Base-by-base conservation (phyloP, 305 asterid genomes). In the Plantago rigida region DNA sequence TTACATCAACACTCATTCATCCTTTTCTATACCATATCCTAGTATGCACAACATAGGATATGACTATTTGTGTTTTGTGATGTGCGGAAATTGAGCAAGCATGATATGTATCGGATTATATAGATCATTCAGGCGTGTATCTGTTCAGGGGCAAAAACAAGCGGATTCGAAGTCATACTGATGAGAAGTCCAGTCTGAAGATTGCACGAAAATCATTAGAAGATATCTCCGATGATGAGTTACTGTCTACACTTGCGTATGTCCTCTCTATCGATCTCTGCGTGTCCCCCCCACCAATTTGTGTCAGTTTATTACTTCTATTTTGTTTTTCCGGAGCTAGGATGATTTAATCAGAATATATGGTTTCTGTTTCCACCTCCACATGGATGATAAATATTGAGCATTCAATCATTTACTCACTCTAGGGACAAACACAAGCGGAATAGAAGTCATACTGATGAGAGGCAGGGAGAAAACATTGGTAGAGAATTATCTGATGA, bases 171-270 rank as follows among this genome's bases (percentile, higher is more conserved):
- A 73, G 62, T 68, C 67, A 66, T 48, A 41, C 60, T 46, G 74
- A 73, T 66, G 76, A 69, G 66, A 64, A 55, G 34, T 64, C 28
- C 64, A 71, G 58, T 53, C 76, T 69, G 75, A 81, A 72, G 73
- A 64, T 44, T 50, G 74, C 74, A 54, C 72, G 54, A 17, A 61
- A 63, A 59, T 75, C 44, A 28, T 71, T 79, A 12, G 71, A 77
- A 65, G 82, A 68, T 69, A 69, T 46, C 60, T 68, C 83, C 45
- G 84, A 74, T 49, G 92, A 84, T 72, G 95, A 86, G 58, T 65
- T 76, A 48, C 82, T 86, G 79, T 78, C 89, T 60, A 6, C 73
- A 10, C 56, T 75, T 57, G 76, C 13, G 93, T 86, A 82, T 22
- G 83, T 42, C 61, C 63, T 69, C 68, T 69, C 63, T 52, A 65